Evolutionary conservation across 257 asterid genomes (phyloP).

Genomic region (Nicotiana otophora): DNA sequence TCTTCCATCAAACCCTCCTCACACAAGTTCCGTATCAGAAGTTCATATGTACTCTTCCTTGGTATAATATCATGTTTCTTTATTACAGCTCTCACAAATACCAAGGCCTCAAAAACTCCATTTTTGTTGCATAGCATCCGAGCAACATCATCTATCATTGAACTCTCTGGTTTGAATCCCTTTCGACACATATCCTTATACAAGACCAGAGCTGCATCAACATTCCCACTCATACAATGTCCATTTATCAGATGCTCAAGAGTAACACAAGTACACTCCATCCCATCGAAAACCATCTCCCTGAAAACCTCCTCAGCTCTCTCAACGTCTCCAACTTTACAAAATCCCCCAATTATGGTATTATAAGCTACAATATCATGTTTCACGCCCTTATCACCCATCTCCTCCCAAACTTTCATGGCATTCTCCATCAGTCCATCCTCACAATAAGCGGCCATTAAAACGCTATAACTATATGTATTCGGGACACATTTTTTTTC

Average conservation of each 20-base stretch:
- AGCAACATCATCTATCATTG: conserved; percentile 43
- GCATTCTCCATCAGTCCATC: conserved; percentile 52
- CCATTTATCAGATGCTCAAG: conserved; percentile 70
- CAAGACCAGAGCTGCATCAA: conserved; percentile 41
- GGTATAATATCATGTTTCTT: conserved; percentile 43
- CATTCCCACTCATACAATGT: conserved; percentile 46
- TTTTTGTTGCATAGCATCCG: conserved; percentile 42
- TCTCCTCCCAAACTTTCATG: conserved; percentile 53
- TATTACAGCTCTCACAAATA: conserved; percentile 27
- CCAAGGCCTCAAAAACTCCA: conserved; percentile 35
- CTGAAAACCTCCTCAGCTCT: conserved; percentile 65
- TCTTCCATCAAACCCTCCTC: conserved; percentile 55
- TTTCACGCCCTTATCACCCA: conserved; percentile 37
- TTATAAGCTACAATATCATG: conserved; percentile 54
- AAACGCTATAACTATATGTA: conserved; percentile 47
- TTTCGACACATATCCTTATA: conserved; percentile 59
- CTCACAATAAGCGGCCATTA: conserved; percentile 58
- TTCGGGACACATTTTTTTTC: conserved; percentile 43
- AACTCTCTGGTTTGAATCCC: conserved; percentile 42
- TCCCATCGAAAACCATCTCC: conserved; percentile 55
- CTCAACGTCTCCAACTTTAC: conserved; percentile 46
- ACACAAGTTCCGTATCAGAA: conserved; percentile 53
- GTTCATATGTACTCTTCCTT: conserved; percentile 42
- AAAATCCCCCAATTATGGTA: conserved; percentile 63
- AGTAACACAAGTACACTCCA: conserved; percentile 52